Conservation (phyloP, 1,284 basidiomycete species). For the Ceratorhiza oryzae-sativae region DNA sequence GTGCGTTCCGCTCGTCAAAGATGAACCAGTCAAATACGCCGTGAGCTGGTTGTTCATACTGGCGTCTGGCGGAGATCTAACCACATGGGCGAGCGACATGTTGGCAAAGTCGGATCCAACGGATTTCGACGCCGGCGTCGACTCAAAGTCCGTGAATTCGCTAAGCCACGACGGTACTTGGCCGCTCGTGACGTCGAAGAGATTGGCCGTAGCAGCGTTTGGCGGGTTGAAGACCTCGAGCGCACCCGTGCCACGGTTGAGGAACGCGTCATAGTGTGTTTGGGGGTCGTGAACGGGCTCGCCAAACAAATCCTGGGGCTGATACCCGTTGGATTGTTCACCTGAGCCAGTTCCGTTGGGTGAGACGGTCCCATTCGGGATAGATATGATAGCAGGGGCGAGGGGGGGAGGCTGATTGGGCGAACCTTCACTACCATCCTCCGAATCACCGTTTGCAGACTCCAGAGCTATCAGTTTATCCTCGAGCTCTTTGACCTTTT, state of each 20-base stretch:
- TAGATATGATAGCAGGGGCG: conserved; percentile 20
- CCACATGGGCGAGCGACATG: conserved; percentile 5
- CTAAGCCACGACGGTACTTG: conserved; percentile 21
- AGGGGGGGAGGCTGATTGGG: conserved; percentile 25
- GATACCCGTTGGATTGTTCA: not conserved
- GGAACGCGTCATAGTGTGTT: conserved; percentile 29
- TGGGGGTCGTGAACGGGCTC: conserved; percentile 40
- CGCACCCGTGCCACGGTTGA: conserved; percentile 25
- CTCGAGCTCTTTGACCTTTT: conserved; percentile 62
- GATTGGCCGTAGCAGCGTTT: conserved; percentile 6
- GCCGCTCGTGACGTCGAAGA: conserved; percentile 21
- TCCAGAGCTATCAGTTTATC: conserved; percentile 55
- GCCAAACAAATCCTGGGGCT: conserved; percentile 45
- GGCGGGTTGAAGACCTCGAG: conserved; percentile 31
- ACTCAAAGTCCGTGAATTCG: conserved; percentile 20
- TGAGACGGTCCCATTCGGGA: not conserved
- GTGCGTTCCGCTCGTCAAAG: conserved; percentile 20
- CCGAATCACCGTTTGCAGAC: conserved; percentile 11
- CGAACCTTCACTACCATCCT: conserved; percentile 1
- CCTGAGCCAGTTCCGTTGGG: conserved; percentile 1
- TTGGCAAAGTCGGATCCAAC: conserved; percentile 8
- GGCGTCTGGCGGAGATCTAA: conserved; percentile 4
- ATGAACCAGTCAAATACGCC: conserved; percentile 19
- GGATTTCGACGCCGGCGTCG: not conserved
- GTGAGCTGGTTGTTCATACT: conserved; percentile 17